These are phyloP conservation scores for Penicillium coprophilum DNA, from an alignment of 495 filamentous ascomycete species.

Conservation along the genomic window DNA sequence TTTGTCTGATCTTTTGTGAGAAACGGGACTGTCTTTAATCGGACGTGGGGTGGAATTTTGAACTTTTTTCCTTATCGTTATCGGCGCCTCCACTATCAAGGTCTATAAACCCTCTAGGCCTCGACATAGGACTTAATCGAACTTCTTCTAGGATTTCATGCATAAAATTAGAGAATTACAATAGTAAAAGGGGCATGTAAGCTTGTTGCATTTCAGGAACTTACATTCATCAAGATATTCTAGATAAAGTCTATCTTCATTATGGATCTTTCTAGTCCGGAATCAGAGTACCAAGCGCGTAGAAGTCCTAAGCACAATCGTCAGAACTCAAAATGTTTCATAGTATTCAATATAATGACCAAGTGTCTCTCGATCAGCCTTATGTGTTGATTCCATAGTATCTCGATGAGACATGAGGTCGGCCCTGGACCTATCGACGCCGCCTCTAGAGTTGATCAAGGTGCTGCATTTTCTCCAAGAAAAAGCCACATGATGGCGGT, in stretches of 20 bases:
- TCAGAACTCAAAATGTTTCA: not conserved
- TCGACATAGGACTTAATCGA: not conserved
- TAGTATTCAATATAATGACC: not conserved
- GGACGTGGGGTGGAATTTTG: conserved; percentile 12
- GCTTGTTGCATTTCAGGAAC: not conserved
- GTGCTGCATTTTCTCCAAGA: not conserved
- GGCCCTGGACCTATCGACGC: not conserved
- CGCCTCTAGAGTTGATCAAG: not conserved
- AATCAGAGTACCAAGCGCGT: not conserved
- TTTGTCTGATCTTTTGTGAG: not conserved
- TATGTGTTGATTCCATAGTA: not conserved
- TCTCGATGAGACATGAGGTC: not conserved
- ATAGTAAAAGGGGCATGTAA: not conserved
- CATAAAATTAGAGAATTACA: not conserved
- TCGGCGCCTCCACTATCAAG: conserved; percentile 5
- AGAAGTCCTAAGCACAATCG: not conserved
- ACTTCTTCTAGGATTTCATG: not conserved
- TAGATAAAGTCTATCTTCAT: not conserved
- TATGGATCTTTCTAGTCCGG: not conserved
- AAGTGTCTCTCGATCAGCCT: not conserved
- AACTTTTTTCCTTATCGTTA: conserved; percentile 17
- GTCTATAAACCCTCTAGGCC: not conserved
- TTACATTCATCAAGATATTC: not conserved
- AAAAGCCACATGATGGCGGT: not conserved
- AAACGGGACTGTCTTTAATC: not conserved